phyloP scores from a whole-genome alignment of 208 protist species.

The Strigomonas culicis region DNA sequence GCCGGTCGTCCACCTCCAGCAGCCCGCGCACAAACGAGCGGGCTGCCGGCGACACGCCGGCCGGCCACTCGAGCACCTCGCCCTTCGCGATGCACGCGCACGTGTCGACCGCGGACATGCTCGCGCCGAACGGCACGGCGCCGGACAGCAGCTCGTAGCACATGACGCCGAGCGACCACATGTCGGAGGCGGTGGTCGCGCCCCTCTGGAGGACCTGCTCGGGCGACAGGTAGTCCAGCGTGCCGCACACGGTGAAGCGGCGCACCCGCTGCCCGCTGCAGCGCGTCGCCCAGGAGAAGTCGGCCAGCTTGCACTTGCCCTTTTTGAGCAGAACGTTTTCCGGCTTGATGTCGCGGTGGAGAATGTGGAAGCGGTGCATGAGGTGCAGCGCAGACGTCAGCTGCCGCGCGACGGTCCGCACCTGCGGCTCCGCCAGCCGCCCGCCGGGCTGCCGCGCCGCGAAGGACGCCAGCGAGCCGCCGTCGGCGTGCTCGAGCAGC shows the following conservation, averaged over 20 bases:
- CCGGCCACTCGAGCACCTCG: slow-evolving; percentile 23
- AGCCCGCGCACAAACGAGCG: slow-evolving; percentile 47
- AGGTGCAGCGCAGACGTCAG: slow-evolving; percentile 36
- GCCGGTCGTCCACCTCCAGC: slow-evolving; percentile 35
- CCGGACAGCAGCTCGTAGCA: slow-evolving; percentile 59
- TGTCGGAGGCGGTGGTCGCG: slow-evolving; percentile 38
- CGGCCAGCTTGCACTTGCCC: slow-evolving; percentile 91
- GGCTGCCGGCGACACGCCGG: slow-evolving; percentile 32
- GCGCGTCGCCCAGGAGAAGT: slow-evolving; percentile 93
- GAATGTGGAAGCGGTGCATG: slow-evolving; percentile 55
- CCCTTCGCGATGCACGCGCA: slow-evolving; percentile 36
- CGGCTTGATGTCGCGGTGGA: slow-evolving; percentile 80
- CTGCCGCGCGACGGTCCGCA: slow-evolving; percentile 19
- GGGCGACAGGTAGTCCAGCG: slow-evolving; percentile 97
- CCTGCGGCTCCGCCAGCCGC: not conserved
- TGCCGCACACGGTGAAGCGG: slow-evolving; percentile 48
- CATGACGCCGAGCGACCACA: slow-evolving; percentile 73
- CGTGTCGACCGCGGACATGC: slow-evolving; percentile 20
- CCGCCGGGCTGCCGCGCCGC: slow-evolving; percentile 15
- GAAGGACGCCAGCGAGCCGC: slow-evolving; percentile 92
- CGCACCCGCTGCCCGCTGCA: not conserved
- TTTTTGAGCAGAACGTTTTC: slow-evolving; percentile 67
- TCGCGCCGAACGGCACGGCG: slow-evolving; percentile 41
- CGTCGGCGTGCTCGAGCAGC: slow-evolving; percentile 95
- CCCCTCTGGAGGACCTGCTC: slow-evolving; percentile 79